Evolutionary conservation across 495 filamentous ascomycete genomes (phyloP).

Genomic region (Penicillium desertorum): DNA sequence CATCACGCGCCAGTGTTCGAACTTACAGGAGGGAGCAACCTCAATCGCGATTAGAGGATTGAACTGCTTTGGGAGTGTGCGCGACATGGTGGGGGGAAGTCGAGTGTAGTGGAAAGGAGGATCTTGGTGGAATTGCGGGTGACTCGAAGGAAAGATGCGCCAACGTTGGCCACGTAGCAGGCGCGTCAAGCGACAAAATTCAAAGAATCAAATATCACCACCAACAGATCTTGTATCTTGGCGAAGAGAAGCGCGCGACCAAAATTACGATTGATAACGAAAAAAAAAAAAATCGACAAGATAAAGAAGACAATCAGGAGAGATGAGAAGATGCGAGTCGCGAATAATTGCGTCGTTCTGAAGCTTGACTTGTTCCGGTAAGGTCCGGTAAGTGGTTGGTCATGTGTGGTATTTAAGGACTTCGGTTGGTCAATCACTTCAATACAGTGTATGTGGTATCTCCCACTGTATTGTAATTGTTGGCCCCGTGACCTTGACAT

Average conservation of each 20-base stretch:
- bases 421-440: slow-evolving; percentile 14
- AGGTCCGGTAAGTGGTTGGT: slow-evolving; percentile 21
- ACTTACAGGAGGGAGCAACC: slow-evolving; percentile 63
- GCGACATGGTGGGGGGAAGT: slow-evolving; percentile 51
- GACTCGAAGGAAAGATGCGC: slow-evolving; percentile 23
- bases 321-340: slow-evolving; percentile 21
- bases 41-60: slow-evolving; percentile 80
- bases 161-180: slow-evolving; percentile 50
- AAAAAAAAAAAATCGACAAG: slow-evolving; percentile 9
- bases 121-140: neutral
- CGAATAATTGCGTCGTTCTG: slow-evolving; percentile 21
- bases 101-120: slow-evolving; percentile 7
- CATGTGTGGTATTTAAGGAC: slow-evolving; percentile 6
- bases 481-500: slow-evolving; percentile 25
- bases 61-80: slow-evolving; percentile 64
- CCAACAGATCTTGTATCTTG: slow-evolving; percentile 10
- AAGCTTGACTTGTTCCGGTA: slow-evolving; percentile 31
- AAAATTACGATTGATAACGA: slow-evolving; percentile 8
- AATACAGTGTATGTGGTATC: slow-evolving; percentile 8
- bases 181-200: slow-evolving; percentile 38
- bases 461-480: slow-evolving; percentile 11
- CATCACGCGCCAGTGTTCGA: slow-evolving; percentile 22
- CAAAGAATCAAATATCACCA: slow-evolving; percentile 10
- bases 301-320: slow-evolving; percentile 29
- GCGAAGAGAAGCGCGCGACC: neutral